Percentiles rank a stretch among this genome's conserved stretches.
Evolutionary conservation across 306 rosid genomes (phyloP).

Genomic region (Cucurbita maxima): DNA sequence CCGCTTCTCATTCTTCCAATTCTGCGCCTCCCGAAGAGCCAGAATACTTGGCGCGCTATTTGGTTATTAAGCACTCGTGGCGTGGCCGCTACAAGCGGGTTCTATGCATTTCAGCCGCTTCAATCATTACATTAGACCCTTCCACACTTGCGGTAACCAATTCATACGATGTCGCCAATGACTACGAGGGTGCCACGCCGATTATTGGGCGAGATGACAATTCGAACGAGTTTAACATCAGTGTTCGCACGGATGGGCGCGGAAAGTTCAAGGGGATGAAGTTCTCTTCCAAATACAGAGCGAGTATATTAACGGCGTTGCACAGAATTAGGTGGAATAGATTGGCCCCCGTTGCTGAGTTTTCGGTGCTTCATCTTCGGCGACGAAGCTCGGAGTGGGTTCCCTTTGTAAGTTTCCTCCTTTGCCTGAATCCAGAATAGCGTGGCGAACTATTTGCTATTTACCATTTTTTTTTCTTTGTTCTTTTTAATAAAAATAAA

Average conservation of each 20-base stretch:
- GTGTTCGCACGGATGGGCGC: slow-evolving; percentile 81
- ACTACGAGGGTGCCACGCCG: slow-evolving; percentile 64
- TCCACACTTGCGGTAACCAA: slow-evolving; percentile 69
- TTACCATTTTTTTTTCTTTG: neutral
- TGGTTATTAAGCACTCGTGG: slow-evolving; percentile 92
- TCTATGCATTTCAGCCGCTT: slow-evolving; percentile 50
- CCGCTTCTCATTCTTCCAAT: slow-evolving; percentile 11
- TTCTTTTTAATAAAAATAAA: neutral
- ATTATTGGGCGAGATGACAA: slow-evolving; percentile 65
- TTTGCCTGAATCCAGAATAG: neutral
- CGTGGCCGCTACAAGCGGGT: slow-evolving; percentile 96
- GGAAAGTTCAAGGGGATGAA: slow-evolving; percentile 74
- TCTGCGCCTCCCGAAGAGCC: slow-evolving; percentile 51
- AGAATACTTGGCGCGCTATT: slow-evolving; percentile 79
- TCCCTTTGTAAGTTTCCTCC: slow-evolving; percentile 53
- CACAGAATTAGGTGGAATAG: slow-evolving; percentile 72
- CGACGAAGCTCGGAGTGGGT: slow-evolving; percentile 73
- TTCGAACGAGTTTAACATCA: slow-evolving; percentile 65
- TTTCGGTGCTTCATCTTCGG: slow-evolving; percentile 80
- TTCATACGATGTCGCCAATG: slow-evolving; percentile 54
- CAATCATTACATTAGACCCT: slow-evolving; percentile 73
- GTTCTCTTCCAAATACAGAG: slow-evolving; percentile 75
- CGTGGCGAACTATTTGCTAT: neutral
- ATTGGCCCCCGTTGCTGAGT: slow-evolving; percentile 60
- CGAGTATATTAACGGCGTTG: slow-evolving; percentile 80